Base-by-base conservation (phyloP, 768 basidiomycete genomes). In the Collybiopsis luxurians region DNA sequence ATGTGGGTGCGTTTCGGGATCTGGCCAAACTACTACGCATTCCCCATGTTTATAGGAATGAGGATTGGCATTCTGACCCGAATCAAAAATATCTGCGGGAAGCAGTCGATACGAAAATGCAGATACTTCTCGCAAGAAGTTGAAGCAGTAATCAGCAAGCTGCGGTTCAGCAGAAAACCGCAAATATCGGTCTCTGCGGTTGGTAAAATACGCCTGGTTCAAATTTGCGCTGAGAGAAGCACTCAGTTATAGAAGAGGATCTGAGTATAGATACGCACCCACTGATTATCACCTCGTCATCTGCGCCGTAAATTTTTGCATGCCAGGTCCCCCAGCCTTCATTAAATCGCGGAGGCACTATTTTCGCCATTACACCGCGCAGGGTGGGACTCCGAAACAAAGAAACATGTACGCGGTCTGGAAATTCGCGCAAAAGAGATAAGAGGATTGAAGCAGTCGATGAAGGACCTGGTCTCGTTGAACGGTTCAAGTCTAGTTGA, bases 261-360 rank as follows among this genome's bases (percentile, higher is more conserved):
- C 50, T 1, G 0, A 28, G 10, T 42, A 50, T 28, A 53, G 55
- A 44, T 40, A 74, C 78, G 49, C 56, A 96, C 96, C 97, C 97
- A 63, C 86, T 92, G 59, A 99, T 85, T 69, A 99, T 85, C 42
- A 99, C 80, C 53, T 95, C 86, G 66, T 98, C 87, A 67, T 99
- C 97, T 0, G 82, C 87, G 19, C 93, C 94, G 66, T 99, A 99
- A 55, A 95, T 81, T 71, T 99, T 99, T 3, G 92, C 89, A 68
- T 98, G 97, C 95, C 95, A 98, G 1, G 95, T 93, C 0, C 95
- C 96, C 91, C 95, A 98, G 1, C 95, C 97, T 73, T 99, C 97
- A 64, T 99, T 96, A 72, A 93, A 97, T 53, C 97, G 79, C 23
- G 90, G 87, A 6, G 97, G 97, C 6, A 98, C 86, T 27, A 96